Conservation (phyloP, 2,329 filamentous ascomycete species). For the Gaeumannomyces sp. region DNA sequence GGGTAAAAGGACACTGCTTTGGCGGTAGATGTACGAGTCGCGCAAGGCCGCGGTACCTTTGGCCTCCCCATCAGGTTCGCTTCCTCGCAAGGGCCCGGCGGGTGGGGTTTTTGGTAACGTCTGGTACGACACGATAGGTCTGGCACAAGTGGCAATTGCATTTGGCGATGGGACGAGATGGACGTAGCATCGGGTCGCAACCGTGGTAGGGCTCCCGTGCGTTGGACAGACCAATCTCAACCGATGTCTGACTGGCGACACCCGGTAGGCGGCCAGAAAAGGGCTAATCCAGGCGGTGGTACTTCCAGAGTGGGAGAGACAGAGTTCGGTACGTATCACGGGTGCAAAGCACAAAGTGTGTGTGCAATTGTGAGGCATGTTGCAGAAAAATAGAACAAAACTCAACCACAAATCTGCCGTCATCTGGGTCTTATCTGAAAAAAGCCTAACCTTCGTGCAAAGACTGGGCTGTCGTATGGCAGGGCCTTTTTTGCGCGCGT, state of each 20-base stretch:
- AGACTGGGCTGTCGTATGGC: background rate
- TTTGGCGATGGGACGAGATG: background rate
- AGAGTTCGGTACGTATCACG: background rate
- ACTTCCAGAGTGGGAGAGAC: background rate
- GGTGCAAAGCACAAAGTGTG: too few relatives aligned
- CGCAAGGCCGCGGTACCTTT: background rate
- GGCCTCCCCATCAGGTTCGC: background rate
- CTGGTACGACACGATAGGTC: background rate
- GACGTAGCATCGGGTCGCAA: background rate
- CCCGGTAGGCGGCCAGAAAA: background rate
- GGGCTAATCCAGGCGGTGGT: background rate
- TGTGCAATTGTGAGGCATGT: too few relatives aligned
- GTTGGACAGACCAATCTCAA: background rate
- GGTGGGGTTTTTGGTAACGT: background rate
- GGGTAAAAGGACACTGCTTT: background rate
- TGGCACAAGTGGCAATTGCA: background rate
- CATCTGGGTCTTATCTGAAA: background rate
- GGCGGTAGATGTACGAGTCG: background rate
- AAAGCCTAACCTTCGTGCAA: background rate
- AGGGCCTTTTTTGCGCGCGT: too few relatives aligned
- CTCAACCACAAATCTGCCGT: background rate
- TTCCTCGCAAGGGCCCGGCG: background rate
- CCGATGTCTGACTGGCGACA: background rate
- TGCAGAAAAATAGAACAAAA: background rate
- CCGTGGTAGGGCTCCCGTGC: background rate